phyloP scores from a whole-genome alignment of 768 basidiomycete species.

The Calvatia gigantea region DNA sequence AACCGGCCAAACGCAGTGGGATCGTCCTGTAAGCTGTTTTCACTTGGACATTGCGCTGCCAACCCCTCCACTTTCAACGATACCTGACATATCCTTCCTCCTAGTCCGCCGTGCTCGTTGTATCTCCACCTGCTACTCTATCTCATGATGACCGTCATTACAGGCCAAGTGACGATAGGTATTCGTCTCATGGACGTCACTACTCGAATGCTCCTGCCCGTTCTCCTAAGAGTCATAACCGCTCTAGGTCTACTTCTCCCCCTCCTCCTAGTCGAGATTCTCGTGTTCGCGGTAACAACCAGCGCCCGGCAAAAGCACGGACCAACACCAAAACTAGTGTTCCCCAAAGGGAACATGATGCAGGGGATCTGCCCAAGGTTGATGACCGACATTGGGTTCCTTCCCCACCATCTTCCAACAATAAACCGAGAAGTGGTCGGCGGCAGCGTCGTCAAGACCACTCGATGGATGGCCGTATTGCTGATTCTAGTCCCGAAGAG shows the following conservation, averaged over 20 bases:
- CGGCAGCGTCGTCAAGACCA: slow-evolving; percentile 10
- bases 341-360: slow-evolving; percentile 23
- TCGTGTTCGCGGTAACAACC: slow-evolving; percentile 22
- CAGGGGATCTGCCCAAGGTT: slow-evolving; percentile 19
- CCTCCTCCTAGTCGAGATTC: slow-evolving; percentile 14
- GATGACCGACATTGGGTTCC: slow-evolving; percentile 24
- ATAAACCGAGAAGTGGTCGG: slow-evolving; percentile 19
- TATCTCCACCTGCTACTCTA: slow-evolving; percentile 24
- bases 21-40: slow-evolving; percentile 38
- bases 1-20: slow-evolving; percentile 59
- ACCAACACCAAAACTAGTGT: slow-evolving; percentile 27
- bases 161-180: slow-evolving; percentile 39
- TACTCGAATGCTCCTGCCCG: slow-evolving; percentile 20
- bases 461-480: not conserved
- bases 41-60: slow-evolving; percentile 7
- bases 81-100: slow-evolving; percentile 28
- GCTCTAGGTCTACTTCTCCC: slow-evolving; percentile 26
- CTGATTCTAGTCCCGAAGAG: slow-evolving; percentile 5
- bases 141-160: slow-evolving; percentile 66
- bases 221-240: slow-evolving; percentile 26
- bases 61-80: slow-evolving; percentile 16
- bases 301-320: slow-evolving; percentile 22
- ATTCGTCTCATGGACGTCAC: slow-evolving; percentile 14
- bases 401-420: slow-evolving; percentile 18
- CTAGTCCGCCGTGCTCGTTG: slow-evolving; percentile 22